Conservation (phyloP, 306 rosid species). For the Quercus gilva region DNA sequence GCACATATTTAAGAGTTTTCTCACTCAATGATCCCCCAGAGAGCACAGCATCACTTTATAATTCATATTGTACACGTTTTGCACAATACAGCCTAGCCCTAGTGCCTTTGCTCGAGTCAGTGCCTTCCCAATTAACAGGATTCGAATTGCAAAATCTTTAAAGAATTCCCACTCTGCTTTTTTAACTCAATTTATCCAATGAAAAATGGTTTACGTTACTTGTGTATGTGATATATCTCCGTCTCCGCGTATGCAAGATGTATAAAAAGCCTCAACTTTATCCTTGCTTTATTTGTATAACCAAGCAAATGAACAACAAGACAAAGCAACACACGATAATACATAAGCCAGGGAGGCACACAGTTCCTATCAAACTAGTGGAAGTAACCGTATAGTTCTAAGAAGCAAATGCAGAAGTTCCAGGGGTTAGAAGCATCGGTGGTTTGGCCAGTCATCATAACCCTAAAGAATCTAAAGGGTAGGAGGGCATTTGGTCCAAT, state of each 20-base stretch:
- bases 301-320: neutral
- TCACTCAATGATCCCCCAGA: neutral
- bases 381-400: conserved; percentile 84
- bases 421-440: conserved; percentile 66
- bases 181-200: neutral
- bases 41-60: too few species aligned
- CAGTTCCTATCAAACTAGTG: conserved; percentile 28
- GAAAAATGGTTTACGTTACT: neutral
- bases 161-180: neutral
- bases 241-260: neutral
- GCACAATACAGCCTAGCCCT: too few species aligned
- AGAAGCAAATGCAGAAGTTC: conserved; percentile 74
- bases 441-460: conserved; percentile 62
- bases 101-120: too few species aligned
- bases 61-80: too few species aligned
- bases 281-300: neutral
- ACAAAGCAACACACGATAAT: neutral
- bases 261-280: neutral
- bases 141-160: neutral
- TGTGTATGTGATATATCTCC: neutral
- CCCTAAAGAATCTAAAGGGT: conserved; percentile 75
- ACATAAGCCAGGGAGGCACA: neutral
- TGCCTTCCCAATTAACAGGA: neutral
- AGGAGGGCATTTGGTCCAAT: conserved; percentile 69
- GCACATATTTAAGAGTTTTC: too few species aligned